These are phyloP conservation scores for Brachypodium distachyon DNA, from an alignment of 202 grass and related monocot genomes.

Conservation along the genomic window DNA sequence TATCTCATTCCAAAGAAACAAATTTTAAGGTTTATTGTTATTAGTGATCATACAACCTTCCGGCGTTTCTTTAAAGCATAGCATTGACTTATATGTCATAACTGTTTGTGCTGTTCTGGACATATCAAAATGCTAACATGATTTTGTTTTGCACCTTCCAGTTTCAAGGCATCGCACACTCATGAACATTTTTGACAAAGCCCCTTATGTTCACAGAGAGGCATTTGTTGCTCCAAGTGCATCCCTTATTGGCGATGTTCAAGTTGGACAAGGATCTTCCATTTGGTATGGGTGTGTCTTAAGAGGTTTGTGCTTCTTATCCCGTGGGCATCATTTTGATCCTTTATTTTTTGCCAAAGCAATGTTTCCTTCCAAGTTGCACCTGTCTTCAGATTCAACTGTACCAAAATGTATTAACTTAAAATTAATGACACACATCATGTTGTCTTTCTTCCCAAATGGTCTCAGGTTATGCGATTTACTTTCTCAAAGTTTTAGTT, in stretches of 20 bases:
- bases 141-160: constrained; percentile 27
- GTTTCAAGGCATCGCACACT: constrained; percentile 88
- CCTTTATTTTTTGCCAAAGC: constrained; percentile 18
- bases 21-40: not conserved
- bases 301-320: constrained; percentile 51
- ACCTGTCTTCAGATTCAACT: not conserved
- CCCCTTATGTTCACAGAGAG: constrained; percentile 63
- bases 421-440: not conserved
- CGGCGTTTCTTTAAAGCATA: not conserved
- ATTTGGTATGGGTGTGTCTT: constrained; percentile 95
- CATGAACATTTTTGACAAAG: constrained; percentile 90
- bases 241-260: constrained; percentile 81
- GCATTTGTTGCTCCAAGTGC: constrained; percentile 98
- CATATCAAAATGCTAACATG: constrained; percentile 12
- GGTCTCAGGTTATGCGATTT: not conserved
- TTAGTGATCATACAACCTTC: not conserved
- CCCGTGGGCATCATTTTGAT: not conserved
- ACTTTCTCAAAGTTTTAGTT: not conserved
- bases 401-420: not conserved
- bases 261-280: constrained; percentile 82
- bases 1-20: not conserved
- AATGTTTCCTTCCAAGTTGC: not conserved
- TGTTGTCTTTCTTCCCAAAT: not conserved
- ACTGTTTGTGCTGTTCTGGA: not conserved
- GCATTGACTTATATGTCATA: not conserved